Conservation (phyloP, 208 protist species). For the Leishmania tarentolae region DNA sequence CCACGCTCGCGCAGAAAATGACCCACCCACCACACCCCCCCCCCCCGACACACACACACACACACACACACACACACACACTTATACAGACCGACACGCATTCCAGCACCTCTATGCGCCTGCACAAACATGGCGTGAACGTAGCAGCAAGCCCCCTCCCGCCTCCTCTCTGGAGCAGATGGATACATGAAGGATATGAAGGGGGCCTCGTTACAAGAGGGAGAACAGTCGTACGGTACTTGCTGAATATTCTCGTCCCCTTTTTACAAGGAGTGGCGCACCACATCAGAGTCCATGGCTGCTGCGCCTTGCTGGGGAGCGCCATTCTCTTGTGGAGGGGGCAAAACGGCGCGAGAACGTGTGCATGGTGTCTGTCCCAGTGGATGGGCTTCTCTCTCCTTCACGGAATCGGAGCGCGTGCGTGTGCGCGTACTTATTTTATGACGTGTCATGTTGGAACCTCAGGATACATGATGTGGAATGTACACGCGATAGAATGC, state of each 20-base stretch:
- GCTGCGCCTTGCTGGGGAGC: too few species aligned
- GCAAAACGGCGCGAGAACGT: neutral
- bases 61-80: too few species aligned
- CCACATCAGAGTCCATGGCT: neutral
- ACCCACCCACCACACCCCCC: neutral
- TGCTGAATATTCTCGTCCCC: neutral
- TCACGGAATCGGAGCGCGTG: neutral
- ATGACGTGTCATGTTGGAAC: conserved; percentile 38
- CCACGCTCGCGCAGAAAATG: neutral
- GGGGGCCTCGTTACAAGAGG: neutral
- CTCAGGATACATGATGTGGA: conserved; percentile 31
- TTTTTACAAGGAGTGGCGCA: neutral
- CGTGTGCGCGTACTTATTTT: conserved; percentile 3
- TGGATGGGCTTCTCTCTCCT: neutral
- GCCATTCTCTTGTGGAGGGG: neutral
- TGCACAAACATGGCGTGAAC: neutral
- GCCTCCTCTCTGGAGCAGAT: neutral
- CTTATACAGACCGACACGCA: too few species aligned
- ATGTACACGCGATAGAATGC: conserved; percentile 6
- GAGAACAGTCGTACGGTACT: neutral
- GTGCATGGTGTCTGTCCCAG: neutral
- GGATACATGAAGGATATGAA: neutral
- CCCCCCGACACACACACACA: too few species aligned
- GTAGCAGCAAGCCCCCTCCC: neutral
- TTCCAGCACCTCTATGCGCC: neutral